These are phyloP conservation scores for Lepidium didymum DNA, from an alignment of 345 rosid genomes.

Conservation along the genomic window DNA sequence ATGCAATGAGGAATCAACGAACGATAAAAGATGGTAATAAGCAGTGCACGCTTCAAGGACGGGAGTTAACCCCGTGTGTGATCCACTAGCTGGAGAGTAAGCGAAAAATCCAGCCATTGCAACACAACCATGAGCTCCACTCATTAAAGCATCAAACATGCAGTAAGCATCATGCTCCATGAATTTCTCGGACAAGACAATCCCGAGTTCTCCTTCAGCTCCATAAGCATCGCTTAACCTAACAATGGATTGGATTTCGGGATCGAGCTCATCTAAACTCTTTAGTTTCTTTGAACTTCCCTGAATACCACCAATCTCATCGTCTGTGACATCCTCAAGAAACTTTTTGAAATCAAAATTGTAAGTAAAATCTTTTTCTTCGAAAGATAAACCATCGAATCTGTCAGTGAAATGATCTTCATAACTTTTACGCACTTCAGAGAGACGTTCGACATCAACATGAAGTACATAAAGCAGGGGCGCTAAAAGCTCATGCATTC, in stretches of 20 bases:
- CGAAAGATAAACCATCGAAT: constrained; percentile 74
- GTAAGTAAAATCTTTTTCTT: constrained; percentile 66
- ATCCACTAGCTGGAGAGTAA: constrained; percentile 44
- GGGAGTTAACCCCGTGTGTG: constrained; percentile 63
- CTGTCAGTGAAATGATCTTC: constrained; percentile 85
- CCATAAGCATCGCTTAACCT: constrained; percentile 86
- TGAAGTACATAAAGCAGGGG: constrained; percentile 91
- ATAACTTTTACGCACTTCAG: constrained; percentile 68
- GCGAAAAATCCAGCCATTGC: constrained; percentile 82
- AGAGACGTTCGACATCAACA: constrained; percentile 69
- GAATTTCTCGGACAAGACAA: constrained; percentile 90
- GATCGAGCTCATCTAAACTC: constrained; percentile 78
- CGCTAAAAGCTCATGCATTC: constrained; percentile 98
- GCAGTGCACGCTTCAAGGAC: constrained; percentile 89
- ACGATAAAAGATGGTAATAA: constrained; percentile 62
- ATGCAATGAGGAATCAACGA: constrained; percentile 78
- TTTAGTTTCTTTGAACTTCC: constrained; percentile 42
- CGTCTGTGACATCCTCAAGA: constrained; percentile 61
- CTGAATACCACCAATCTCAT: constrained; percentile 45
- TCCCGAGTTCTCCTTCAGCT: constrained; percentile 96
- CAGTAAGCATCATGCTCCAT: constrained; percentile 98
- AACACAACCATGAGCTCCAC: constrained; percentile 64
- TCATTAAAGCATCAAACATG: constrained; percentile 96
- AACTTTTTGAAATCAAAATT: constrained; percentile 76
- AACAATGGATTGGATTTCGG: constrained; percentile 60